Base-by-base conservation (phyloP, 257 asterid genomes). In the Plantago major region DNA sequence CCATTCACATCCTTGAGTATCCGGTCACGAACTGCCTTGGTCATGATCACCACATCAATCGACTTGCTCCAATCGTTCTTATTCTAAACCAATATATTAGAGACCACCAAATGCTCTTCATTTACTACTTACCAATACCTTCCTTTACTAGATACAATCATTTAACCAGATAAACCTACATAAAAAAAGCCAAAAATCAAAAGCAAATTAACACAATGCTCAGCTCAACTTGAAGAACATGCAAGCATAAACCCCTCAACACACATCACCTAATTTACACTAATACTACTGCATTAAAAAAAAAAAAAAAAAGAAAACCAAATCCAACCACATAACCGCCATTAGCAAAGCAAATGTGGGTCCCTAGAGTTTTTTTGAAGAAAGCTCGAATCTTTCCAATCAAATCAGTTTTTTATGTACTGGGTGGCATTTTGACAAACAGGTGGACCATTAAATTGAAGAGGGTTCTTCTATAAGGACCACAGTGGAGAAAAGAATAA, bases 1-100 rank as follows among this genome's bases (percentile, higher is more conserved):
- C 84, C 93, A 75, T 93, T 89, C 68, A 84, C 94, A 75, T 93
- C 97, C 77, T 85, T 82, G 42, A 89, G 94, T 67, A 89, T 76
- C 69, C 94, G 86, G 72, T 93, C 95, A n/a, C 94, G 82, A 72
- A 72, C 86, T 53, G 79, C 83, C 75, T 88, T 85, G 81, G 95
- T 89, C 97, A 89, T 93, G 87, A 78, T 86, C 90, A 82, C 71
- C 62, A 55, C 77, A 75, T 59, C 52, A 65, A 76, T 65, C 60
- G 75, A 57, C 67, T 80, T 75, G 72, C 67, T 3, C 12, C 53
- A 70, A 60, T 65, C 66, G 58, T 55, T 69, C 61, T 67, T 37
- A 72, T 70, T 66, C 46, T 55, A 80, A 53, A 55, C 64, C 71
- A 63, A 69, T 55, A 65, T 68, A 74, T 64, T 65, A 64, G 56